These are phyloP conservation scores for Saccharomyces cerevisiae DNA, from an alignment of 805 yeast genomes.

Conservation along the genomic window DNA sequence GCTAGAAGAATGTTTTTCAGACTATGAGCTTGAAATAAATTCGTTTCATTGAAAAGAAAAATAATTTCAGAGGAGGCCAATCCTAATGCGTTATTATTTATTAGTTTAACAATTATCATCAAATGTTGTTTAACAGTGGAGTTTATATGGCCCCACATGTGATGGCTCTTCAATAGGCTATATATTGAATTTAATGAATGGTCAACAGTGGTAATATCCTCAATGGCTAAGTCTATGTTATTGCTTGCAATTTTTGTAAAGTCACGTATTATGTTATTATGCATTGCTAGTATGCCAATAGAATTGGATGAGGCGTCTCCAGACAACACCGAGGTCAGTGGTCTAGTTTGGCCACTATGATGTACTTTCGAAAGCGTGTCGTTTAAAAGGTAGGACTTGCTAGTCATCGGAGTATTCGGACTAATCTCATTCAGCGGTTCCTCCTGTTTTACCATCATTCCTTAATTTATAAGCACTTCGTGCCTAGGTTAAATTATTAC, in stretches of 20 bases:
- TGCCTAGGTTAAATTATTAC: not conserved
- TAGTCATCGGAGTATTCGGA: slow-evolving; percentile 13
- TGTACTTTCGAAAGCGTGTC: not conserved
- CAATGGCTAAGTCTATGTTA: not conserved
- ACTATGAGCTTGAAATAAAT: slow-evolving; percentile 6
- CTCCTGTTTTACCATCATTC: slow-evolving; percentile 15
- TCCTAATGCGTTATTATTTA: slow-evolving; percentile 7
- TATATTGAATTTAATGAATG: not conserved
- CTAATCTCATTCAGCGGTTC: slow-evolving; percentile 22
- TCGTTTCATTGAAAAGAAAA: slow-evolving; percentile 19
- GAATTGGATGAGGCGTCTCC: not conserved
- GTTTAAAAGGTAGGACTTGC: not conserved
- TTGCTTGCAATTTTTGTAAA: not conserved
- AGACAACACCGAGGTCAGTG: not conserved
- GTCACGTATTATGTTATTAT: not conserved
- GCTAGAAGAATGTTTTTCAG: slow-evolving; percentile 17
- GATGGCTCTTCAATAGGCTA: not conserved
- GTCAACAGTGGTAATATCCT: not conserved
- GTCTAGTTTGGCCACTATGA: not conserved
- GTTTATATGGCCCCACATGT: slow-evolving; percentile 6
- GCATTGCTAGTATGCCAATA: not conserved
- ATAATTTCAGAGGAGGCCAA: slow-evolving; percentile 15
- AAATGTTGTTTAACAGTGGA: slow-evolving; percentile 17
- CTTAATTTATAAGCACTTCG: not conserved
- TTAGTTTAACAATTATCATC: slow-evolving; percentile 17